Percentiles rank a stretch among this genome's conserved stretches.
These are phyloP conservation scores for Trichosporon sp. DNA, from an alignment of 1,284 basidiomycete genomes.

Conservation along the genomic window DNA sequence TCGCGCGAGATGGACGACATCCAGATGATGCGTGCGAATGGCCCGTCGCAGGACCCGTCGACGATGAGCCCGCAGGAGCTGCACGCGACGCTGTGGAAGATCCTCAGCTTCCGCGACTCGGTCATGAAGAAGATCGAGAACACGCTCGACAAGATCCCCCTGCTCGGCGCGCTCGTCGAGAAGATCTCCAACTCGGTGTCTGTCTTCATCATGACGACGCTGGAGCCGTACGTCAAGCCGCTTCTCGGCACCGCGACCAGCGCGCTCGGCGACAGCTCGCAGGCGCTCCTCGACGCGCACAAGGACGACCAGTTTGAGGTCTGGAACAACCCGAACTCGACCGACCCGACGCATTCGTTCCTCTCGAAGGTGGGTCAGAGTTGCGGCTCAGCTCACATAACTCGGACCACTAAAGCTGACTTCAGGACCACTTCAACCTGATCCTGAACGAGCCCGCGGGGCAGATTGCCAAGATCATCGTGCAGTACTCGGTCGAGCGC, in stretches of 20 bases:
- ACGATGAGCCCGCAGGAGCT: slow-evolving; percentile 86
- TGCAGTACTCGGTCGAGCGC: slow-evolving; percentile 53
- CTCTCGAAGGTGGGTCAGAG: slow-evolving; percentile 52
- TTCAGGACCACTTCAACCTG: slow-evolving; percentile 40
- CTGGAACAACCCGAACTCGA: slow-evolving; percentile 71
- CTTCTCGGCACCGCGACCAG: slow-evolving; percentile 70
- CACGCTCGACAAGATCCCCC: slow-evolving; percentile 67
- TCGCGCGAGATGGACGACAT: slow-evolving; percentile 70
- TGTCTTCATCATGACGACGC: slow-evolving; percentile 75
- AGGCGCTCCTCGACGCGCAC: slow-evolving; percentile 69
- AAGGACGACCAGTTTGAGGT: slow-evolving; percentile 76
- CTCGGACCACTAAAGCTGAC: too few species aligned
- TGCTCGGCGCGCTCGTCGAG: slow-evolving; percentile 65
- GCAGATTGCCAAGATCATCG: slow-evolving; percentile 63
- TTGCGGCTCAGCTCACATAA: not conserved
- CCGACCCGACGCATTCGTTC: slow-evolving; percentile 70
- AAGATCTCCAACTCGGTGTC: slow-evolving; percentile 75
- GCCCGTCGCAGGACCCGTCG: slow-evolving; percentile 59
- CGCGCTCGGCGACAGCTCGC: slow-evolving; percentile 60
- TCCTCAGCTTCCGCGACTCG: slow-evolving; percentile 77
- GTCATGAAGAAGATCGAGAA: slow-evolving; percentile 75
- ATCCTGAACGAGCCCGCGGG: slow-evolving; percentile 63
- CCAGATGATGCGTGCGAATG: slow-evolving; percentile 63
- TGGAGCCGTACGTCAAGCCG: slow-evolving; percentile 66
- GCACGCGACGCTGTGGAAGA: slow-evolving; percentile 73